phyloP scores from a whole-genome alignment of 2,329 filamentous ascomycete species.

The Orbilia quercus region DNA sequence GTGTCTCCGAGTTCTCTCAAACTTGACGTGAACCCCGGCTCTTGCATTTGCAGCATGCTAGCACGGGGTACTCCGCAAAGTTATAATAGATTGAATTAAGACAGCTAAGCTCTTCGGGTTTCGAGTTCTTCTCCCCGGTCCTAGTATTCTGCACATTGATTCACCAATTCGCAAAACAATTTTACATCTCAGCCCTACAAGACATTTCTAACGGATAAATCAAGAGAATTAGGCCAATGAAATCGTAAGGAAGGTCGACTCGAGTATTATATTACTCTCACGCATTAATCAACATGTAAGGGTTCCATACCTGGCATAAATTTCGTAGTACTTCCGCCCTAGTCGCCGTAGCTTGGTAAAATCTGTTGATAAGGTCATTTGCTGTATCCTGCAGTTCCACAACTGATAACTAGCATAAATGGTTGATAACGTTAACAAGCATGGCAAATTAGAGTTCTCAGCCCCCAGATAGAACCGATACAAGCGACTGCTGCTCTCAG shows the following conservation, averaged over 20 bases:
- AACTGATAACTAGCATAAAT: too few species aligned
- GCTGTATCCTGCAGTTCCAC: not conserved
- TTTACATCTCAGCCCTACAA: slow-evolving; percentile 52
- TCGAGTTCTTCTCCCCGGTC: not conserved
- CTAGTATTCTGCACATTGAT: not conserved
- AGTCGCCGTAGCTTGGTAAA: not conserved
- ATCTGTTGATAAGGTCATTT: not conserved
- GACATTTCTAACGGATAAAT: slow-evolving; percentile 31
- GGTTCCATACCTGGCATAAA: not conserved
- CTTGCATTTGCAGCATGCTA: not conserved
- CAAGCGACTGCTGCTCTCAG: too few species aligned
- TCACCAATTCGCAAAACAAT: not conserved
- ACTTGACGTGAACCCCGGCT: not conserved
- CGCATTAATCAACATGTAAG: not conserved
- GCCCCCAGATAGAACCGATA: not conserved
- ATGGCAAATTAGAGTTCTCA: not conserved
- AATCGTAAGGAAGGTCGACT: not conserved
- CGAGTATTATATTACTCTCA: not conserved
- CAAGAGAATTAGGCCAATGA: slow-evolving; percentile 1
- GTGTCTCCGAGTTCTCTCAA: slow-evolving; percentile 32
- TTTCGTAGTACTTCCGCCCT: not conserved
- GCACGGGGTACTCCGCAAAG: not conserved
- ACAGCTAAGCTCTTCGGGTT: not conserved
- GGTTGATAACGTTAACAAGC: not conserved
- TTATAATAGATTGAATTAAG: slow-evolving; percentile 1